Percentiles rank a stretch among this genome's conserved stretches.
phyloP scores from a whole-genome alignment of 1,284 basidiomycete genomes.

The Cutaneotrichosporon cutaneum region DNA sequence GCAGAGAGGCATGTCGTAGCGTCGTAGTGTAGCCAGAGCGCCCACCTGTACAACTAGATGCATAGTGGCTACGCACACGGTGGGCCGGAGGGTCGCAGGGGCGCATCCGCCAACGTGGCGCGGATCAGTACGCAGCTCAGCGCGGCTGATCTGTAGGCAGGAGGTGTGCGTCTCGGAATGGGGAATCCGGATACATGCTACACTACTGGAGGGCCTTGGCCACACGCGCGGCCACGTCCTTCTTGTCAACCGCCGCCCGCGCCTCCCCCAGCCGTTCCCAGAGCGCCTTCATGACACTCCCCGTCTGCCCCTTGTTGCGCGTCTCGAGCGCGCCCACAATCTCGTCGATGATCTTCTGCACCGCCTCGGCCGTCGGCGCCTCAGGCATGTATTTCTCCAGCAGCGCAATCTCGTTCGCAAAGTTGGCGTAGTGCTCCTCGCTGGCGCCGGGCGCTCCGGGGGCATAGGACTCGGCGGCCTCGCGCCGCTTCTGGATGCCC shows the following conservation, averaged over 20 bases:
- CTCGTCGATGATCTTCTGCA: constrained; percentile 35
- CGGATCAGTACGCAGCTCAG: neutral
- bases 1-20: neutral
- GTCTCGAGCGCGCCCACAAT: constrained; percentile 32
- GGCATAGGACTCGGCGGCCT: constrained; percentile 43
- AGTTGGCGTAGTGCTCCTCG: constrained; percentile 36
- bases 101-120: neutral
- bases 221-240: constrained; percentile 46
- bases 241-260: constrained; percentile 43
- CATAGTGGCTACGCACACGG: neutral
- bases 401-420: constrained; percentile 38
- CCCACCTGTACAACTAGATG: constrained; percentile 4
- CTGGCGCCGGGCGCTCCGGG: constrained; percentile 38
- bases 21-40: neutral
- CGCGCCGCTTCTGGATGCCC: constrained; percentile 42
- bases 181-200: neutral
- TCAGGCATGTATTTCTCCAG: constrained; percentile 40
- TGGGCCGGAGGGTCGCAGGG: neutral
- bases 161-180: neutral
- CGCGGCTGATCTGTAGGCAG: neutral
- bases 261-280: constrained; percentile 47
- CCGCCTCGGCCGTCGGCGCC: constrained; percentile 35
- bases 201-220: constrained; percentile 37
- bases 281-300: constrained; percentile 42
- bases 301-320: constrained; percentile 33